Evolutionary conservation across 2,329 filamentous ascomycete genomes (phyloP).

Genomic region (Myriosclerotinia curreyana): DNA sequence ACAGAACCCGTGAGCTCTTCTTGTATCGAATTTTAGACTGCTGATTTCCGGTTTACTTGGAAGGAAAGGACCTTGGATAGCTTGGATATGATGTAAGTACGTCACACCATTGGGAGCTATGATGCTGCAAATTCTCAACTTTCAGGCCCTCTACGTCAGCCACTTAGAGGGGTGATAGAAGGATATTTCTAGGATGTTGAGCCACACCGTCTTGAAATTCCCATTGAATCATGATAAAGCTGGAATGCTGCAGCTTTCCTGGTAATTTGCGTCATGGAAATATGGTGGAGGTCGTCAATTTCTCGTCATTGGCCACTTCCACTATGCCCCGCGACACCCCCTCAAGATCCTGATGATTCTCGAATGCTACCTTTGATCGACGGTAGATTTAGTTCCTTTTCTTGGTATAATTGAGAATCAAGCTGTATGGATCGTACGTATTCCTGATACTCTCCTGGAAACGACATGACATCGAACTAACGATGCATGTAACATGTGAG

Average conservation of each 20-base stretch:
- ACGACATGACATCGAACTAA: constrained; percentile 20
- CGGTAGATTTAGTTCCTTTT: not conserved
- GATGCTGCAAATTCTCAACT: constrained; percentile 10
- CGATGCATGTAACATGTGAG: not conserved
- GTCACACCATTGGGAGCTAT: constrained; percentile 14
- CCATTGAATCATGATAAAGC: constrained; percentile 14
- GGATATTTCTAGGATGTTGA: not conserved
- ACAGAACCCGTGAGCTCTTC: constrained; percentile 21
- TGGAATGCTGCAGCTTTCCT: constrained; percentile 12
- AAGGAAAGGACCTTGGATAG: constrained; percentile 10
- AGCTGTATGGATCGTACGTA: not conserved
- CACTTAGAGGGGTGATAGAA: constrained; percentile 1
- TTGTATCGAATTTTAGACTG: constrained; percentile 17
- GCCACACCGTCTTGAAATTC: constrained; percentile 8
- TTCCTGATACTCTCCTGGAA: not conserved
- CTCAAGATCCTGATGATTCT: not conserved
- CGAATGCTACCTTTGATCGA: constrained; percentile 5
- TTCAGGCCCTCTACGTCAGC: constrained; percentile 18
- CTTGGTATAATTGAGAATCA: constrained; percentile 3
- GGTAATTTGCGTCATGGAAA: constrained; percentile 13
- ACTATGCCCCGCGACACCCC: not conserved
- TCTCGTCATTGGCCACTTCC: not conserved
- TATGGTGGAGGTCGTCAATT: not conserved
- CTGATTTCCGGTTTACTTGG: constrained; percentile 22
- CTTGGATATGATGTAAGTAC: constrained; percentile 16